Percentiles rank a stretch among this genome's conserved stretches.
These are phyloP conservation scores for Gloeopeniophorella convolvens DNA, from an alignment of 768 basidiomycete species.

Conservation along the genomic window DNA sequence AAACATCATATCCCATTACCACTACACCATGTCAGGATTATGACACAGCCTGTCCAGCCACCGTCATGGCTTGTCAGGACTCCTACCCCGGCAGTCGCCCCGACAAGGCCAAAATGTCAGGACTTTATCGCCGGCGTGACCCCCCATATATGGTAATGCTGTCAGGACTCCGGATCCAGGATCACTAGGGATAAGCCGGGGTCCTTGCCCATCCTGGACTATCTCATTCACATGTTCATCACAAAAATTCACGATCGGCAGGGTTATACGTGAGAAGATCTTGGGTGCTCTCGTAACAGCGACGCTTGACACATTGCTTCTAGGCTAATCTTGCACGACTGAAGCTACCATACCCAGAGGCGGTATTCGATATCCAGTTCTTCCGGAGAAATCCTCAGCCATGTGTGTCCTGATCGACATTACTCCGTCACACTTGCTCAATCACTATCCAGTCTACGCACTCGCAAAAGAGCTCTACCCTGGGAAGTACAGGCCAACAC, in stretches of 20 bases:
- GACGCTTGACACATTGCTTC: not conserved
- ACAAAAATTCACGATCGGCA: too few relatives aligned
- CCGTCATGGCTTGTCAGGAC: too few relatives aligned
- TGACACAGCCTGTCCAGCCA: too few relatives aligned
- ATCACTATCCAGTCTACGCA: constrained; percentile 57
- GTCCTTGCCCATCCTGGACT: too few relatives aligned
- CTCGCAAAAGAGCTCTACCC: constrained; percentile 93
- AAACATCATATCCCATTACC: too few relatives aligned
- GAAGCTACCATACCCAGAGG: constrained; percentile 87
- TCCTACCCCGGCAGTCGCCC: too few relatives aligned
- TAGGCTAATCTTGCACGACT: constrained; percentile 73
- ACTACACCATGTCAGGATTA: too few relatives aligned
- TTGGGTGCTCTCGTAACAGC: not conserved
- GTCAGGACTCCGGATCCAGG: too few relatives aligned
- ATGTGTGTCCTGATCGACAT: constrained; percentile 40
- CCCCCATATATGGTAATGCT: too few relatives aligned
- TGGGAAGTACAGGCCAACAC: constrained; percentile 80
- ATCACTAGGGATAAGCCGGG: too few relatives aligned
- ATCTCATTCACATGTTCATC: constrained; percentile 2
- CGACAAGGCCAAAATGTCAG: too few relatives aligned
- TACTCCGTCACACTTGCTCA: not conserved
- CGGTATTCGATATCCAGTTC: constrained; percentile 89
- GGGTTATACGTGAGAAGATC: constrained; percentile 45
- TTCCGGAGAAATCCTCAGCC: constrained; percentile 76
- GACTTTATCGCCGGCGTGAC: too few relatives aligned